A percentile compares a stretch with the other conserved stretches of the same genome.
Evolutionary conservation across 192 early-diverging fungal genomes (phyloP).

Genomic region (Gorgonomyces haynaldii): DNA sequence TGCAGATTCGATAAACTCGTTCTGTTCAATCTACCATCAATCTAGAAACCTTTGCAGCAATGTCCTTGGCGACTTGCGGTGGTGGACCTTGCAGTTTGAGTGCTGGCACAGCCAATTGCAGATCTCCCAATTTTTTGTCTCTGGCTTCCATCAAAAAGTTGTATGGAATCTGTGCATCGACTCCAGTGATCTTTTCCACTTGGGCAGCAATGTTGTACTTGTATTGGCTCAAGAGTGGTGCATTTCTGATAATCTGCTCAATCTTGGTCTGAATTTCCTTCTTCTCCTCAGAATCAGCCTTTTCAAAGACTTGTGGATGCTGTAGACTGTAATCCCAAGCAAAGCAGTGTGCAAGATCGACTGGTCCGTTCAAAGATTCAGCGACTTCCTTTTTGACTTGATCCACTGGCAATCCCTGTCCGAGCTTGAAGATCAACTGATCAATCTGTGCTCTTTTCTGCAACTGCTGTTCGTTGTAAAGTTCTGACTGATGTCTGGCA

Average conservation of each 20-base stretch:
- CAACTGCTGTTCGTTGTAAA: too few species aligned
- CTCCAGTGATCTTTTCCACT: slow-evolving; percentile 5
- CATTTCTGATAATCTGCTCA: not conserved
- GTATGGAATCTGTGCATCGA: slow-evolving; percentile 6
- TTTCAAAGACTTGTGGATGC: too few species aligned
- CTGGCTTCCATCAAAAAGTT: slow-evolving; percentile 7
- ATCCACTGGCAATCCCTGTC: too few species aligned
- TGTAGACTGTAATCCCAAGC: too few species aligned
- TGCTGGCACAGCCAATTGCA: slow-evolving; percentile 12
- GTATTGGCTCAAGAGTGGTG: slow-evolving; percentile 1
- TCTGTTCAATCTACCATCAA: slow-evolving; percentile 9
- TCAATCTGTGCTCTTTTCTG: too few species aligned
- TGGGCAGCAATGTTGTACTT: slow-evolving; percentile 9
- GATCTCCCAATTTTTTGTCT: slow-evolving; percentile 9
- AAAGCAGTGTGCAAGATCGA: too few species aligned
- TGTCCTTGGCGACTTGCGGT: slow-evolving; percentile 13
- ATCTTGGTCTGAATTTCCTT: not conserved
- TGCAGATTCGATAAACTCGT: slow-evolving; percentile 11
- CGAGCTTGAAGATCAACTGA: too few species aligned
- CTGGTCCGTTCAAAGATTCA: too few species aligned
- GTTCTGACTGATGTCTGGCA: slow-evolving; percentile 3
- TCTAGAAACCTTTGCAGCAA: slow-evolving; percentile 8
- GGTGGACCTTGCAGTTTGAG: slow-evolving; percentile 17
- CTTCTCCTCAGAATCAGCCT: not conserved
- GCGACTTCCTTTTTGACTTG: too few species aligned